A percentile compares a stretch with the other conserved stretches of the same genome.
Conservation (phyloP, 305 asterid species). For the Andrographis paniculata region DNA sequence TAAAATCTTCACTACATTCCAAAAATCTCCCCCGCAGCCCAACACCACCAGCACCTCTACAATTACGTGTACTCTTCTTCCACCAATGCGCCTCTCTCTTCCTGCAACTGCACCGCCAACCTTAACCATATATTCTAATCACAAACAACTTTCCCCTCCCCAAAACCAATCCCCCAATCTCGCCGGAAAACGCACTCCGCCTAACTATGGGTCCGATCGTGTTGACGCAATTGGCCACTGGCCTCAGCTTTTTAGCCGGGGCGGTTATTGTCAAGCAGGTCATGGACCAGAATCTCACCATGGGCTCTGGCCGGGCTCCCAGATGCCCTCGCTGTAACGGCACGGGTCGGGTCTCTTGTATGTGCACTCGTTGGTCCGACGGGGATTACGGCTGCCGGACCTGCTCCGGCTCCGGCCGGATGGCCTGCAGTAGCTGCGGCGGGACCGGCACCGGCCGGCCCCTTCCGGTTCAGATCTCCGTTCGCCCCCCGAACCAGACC, state of each 20-base stretch:
- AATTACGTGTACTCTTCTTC: slow-evolving; percentile 41
- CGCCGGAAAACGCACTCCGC: not conserved
- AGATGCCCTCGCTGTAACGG: slow-evolving; percentile 81
- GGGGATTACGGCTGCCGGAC: slow-evolving; percentile 87
- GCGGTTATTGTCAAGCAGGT: slow-evolving; percentile 72
- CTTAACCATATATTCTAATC: not conserved
- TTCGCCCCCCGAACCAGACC: slow-evolving; percentile 49
- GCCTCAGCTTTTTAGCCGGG: slow-evolving; percentile 76
- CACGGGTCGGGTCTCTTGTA: slow-evolving; percentile 76
- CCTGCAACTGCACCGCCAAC: no score
- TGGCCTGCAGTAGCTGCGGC: slow-evolving; percentile 80
- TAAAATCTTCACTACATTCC: not conserved
- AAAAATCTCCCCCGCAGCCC: slow-evolving; percentile 5
- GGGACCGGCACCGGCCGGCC: slow-evolving; percentile 93
- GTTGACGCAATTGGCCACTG: slow-evolving; percentile 71
- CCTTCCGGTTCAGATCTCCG: slow-evolving; percentile 67
- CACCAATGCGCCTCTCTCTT: slow-evolving; percentile 23
- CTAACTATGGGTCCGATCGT: slow-evolving; percentile 70
- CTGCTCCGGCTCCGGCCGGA: slow-evolving; percentile 89
- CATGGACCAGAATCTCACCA: slow-evolving; percentile 65
- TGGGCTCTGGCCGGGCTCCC: slow-evolving; percentile 60
- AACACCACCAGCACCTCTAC: slow-evolving; percentile 10
- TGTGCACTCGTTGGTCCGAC: slow-evolving; percentile 91
- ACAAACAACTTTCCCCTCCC: not conserved
- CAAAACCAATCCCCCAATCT: not conserved